Evolutionary conservation across 1,284 basidiomycete species (phyloP), one percentile per base, ranked within the genome.

Genomic region (Xerocomus cyaneibrunnescens): DNA sequence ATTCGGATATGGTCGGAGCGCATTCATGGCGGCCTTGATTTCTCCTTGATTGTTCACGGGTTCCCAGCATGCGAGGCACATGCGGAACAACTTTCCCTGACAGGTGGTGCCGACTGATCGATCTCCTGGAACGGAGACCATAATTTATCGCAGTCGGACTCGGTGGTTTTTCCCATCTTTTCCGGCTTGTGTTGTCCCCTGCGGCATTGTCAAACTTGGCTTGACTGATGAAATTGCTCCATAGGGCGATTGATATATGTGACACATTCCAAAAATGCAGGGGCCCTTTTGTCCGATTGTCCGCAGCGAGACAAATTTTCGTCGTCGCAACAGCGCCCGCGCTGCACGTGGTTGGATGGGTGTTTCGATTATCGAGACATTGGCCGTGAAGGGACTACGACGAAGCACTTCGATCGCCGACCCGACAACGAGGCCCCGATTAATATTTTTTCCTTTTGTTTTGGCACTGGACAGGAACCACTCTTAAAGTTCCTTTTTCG

Each of bases 401-500:
- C 45, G 46, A 47, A 46, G 41, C 21, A 7, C 41, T 54, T 45
- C 55, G 49, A 56, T 54, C 55, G 42, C 28, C 34, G 19, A 50
- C 52, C 56, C 28, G 54, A 45, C 38, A 41, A 50, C 31, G 45
- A 59, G 48, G 59, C 36, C 17, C 46, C 22, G 34, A 37, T 46
- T 47, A 34, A 39, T 34, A 14, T 36, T 36, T 39, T 25, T n/a
- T n/a, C n/a, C 17, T 39, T 38, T 48, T 17, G 19, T 43, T 30
- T 46, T 45, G 7, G 44, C 13, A 23, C 30, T 12, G 31, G 30
- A 41, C 48, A 48, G 52, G 36, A 48, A 47, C 43, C 42, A 39
- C 51, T 36, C 47, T 58, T 40, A 35, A 55, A 34, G 50, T 55
- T 44, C 50, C 39, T 56, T 60, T 59, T 63, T 32, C 8, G 48